Conservation (phyloP, 805 yeast species). For the Kodamaea lidongshanica region DNA sequence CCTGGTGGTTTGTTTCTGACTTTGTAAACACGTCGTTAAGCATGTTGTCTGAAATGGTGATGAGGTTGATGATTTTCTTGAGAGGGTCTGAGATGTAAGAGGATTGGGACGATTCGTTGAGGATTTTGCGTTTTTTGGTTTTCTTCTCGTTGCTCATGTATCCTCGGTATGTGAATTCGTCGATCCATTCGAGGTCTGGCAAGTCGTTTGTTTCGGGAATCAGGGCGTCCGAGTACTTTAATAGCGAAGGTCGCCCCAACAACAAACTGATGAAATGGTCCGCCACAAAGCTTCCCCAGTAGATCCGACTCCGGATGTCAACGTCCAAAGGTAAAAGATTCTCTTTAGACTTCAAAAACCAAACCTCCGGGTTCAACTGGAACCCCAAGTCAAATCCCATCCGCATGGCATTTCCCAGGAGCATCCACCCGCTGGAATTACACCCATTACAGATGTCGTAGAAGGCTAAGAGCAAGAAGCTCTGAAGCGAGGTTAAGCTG, state of each 20-base stretch:
- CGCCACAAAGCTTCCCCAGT: constrained; percentile 63
- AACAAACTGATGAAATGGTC: constrained; percentile 58
- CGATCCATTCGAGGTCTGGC: constrained; percentile 60
- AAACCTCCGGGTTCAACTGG: constrained; percentile 55
- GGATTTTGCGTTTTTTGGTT: not conserved
- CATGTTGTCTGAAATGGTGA: constrained; percentile 40
- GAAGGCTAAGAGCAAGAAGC: constrained; percentile 51
- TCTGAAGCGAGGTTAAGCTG: constrained; percentile 51
- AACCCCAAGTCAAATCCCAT: constrained; percentile 64
- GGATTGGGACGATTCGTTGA: constrained; percentile 1
- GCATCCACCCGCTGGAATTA: constrained; percentile 57
- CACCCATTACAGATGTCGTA: constrained; percentile 58
- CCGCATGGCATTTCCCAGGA: constrained; percentile 55
- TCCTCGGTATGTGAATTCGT: constrained; percentile 43
- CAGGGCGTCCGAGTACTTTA: constrained; percentile 53
- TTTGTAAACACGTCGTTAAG: constrained; percentile 40
- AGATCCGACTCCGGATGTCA: constrained; percentile 52
- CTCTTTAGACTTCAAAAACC: constrained; percentile 41
- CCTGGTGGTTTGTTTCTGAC: constrained; percentile 32
- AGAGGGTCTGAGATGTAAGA: constrained; percentile 41
- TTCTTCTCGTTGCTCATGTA: constrained; percentile 5
- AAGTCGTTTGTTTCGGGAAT: constrained; percentile 53
- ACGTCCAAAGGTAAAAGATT: constrained; percentile 44
- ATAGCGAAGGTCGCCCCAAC: constrained; percentile 51
- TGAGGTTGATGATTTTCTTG: constrained; percentile 36